Conservation (phyloP, 257 asterid genomes). For the Leonotis leonurus region DNA sequence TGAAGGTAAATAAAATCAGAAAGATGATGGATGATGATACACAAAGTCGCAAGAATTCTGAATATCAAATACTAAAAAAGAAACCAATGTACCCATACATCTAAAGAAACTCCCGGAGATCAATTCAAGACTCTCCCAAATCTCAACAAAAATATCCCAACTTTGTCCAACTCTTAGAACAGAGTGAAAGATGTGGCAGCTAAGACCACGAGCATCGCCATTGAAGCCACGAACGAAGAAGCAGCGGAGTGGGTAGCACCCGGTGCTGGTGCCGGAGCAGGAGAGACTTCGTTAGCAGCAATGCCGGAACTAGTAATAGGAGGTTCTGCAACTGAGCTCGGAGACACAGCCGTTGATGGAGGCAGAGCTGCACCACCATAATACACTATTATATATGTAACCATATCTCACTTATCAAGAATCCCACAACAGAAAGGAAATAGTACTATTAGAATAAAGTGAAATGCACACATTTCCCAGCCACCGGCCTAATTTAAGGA, state of each 20-base stretch:
- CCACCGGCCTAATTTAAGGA: background rate
- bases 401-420: too few species aligned
- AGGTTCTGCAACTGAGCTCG: conserved; percentile 20
- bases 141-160: background rate
- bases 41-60: conserved; percentile 9
- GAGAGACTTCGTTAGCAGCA: conserved; percentile 33
- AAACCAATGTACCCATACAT: background rate
- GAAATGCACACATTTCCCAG: background rate
- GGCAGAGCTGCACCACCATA: conserved; percentile 12
- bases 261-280: conserved; percentile 40
- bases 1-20: background rate
- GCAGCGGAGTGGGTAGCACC: conserved; percentile 26
- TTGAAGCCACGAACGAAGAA: conserved; percentile 23
- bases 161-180: conserved; percentile 27
- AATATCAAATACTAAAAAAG: background rate
- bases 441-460: background rate
- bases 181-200: conserved; percentile 19
- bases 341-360: conserved; percentile 18
- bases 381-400: too few species aligned
- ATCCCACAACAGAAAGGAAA: background rate
- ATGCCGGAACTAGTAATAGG: background rate
- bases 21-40: background rate
- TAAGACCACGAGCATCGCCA: conserved; percentile 14
- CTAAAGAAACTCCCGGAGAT: background rate
- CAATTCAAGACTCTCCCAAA: background rate